Evolutionary conservation across 208 protist genomes (phyloP).

Genomic region (Trypanosoma melophagium): DNA sequence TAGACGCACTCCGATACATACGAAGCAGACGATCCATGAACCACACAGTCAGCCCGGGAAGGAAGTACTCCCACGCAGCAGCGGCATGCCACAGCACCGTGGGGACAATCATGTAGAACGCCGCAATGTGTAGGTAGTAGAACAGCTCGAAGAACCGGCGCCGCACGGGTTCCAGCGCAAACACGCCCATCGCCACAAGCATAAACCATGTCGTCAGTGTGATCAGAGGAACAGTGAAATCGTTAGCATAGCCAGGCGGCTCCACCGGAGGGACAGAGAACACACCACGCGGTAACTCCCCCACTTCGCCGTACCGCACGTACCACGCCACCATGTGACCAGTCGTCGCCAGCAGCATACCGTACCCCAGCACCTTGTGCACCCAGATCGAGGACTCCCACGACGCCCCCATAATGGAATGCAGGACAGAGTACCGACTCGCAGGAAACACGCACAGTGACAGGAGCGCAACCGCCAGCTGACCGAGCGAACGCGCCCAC

Average conservation of each 20-base stretch:
- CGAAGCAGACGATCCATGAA: slow-evolving; percentile 48
- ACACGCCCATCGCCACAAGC: slow-evolving; percentile 49
- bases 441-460: slow-evolving; percentile 58
- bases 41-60: slow-evolving; percentile 55
- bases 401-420: slow-evolving; percentile 45
- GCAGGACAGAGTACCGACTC: slow-evolving; percentile 49
- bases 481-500: slow-evolving; percentile 48
- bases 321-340: slow-evolving; percentile 31
- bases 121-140: slow-evolving; percentile 61
- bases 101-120: slow-evolving; percentile 47
- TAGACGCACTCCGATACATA: slow-evolving; percentile 35
- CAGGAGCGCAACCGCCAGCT: slow-evolving; percentile 58
- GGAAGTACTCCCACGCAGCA: slow-evolving; percentile 60
- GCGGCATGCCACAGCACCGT: slow-evolving; percentile 49
- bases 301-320: slow-evolving; percentile 23
- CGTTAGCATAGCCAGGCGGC: neutral
- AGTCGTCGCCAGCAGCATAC: slow-evolving; percentile 21
- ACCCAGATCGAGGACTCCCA: slow-evolving; percentile 58
- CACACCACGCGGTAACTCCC: slow-evolving; percentile 35
- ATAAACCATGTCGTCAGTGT: slow-evolving; percentile 41
- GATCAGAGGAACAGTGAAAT: slow-evolving; percentile 44
- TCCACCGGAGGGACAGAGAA: slow-evolving; percentile 23
- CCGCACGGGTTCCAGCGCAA: slow-evolving; percentile 40
- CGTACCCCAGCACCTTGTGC: slow-evolving; percentile 48
- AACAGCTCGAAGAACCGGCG: slow-evolving; percentile 66